Base-by-base conservation (phyloP, 257 asterid genomes). In the Echium plantagineum region DNA sequence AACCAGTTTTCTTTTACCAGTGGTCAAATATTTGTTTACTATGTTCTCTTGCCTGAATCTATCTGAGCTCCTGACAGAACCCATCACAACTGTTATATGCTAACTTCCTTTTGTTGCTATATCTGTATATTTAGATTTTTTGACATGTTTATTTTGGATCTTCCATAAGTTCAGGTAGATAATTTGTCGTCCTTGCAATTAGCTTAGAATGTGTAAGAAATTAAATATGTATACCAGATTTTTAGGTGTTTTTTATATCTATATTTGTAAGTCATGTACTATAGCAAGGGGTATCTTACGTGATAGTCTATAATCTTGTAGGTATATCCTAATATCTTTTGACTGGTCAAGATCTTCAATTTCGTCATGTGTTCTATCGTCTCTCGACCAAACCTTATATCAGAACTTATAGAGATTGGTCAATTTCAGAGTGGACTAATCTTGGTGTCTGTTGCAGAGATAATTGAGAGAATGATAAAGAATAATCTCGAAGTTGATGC, bases 401-500 rank as follows among this genome's bases (percentile, higher is more conserved):
- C 17, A 42, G 4, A 42, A 12, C 49, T 42, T 15, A 42, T 42
- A 42, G 49, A 42, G 57, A 47, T 13, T 21, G 28, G 9, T 22
- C 35, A 21, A 56, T 56, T 19, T 56, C 24, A 42, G 59, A 21
- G 28, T 53, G 21, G 24, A 53, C 22, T 21, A 19, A n/a, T 53
- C 17, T 10, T 51, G 32, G 19, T 60, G 30, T 64, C 54, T 78
- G 24, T 69, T 68, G 72, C 85, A 90, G 98, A 84, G 20, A 66
- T 77, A 54, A 73, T 85, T 64, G 90, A 81, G 56, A 77, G 66
- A 58, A 70, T 79, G 93, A 31, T 82, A 46, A 83, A 78, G 74
- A 73, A 71, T 22, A 82, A 76, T 63, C 76, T 73, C 95, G 89
- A 74, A 71, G 79, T 90, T 63, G 84, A 83, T 32, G 95, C 94